Evolutionary conservation across 1,284 basidiomycete species (phyloP), one percentile per base, ranked within the genome.

Genomic region (Microbotryum lychnidis-dioicae): DNA sequence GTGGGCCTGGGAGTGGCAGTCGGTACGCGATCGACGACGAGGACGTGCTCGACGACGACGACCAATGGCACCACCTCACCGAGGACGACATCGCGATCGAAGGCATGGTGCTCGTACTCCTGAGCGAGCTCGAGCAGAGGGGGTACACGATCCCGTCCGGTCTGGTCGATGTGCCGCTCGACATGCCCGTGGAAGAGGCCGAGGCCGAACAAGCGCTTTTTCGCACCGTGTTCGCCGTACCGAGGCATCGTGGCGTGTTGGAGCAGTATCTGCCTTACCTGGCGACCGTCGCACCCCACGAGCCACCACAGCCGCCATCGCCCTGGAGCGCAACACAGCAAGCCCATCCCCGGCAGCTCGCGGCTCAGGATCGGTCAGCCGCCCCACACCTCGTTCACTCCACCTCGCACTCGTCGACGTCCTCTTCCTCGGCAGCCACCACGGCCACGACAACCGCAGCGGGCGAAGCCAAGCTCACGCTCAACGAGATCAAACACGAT

Each of bases 1-100:
- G 10, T 48, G 20, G 20, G 9, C 4, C 9, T 51, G 18, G 27
- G n/a, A 42, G n/a, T 31, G n/a, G 51, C 23, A 33, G 27, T 53
- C 51, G n/a, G 33, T 4, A 16, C 8, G 25, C 21, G 27, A 42
- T 42, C 37, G 37, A 42, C 37, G 16, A 42, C 33, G 21, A 53
- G 25, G 20, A 53, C 25, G 0, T 18, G 51, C 51, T 53, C n/a
- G 37, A 42, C 37, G 37, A 42, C n/a, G 37, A 16, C 37, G 37
- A 42, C 12, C 37, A 20, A 9, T 23, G 53, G 48, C 6, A 29
- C 50, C 20, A 47, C 29, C 55, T 61, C 37, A 62, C 56, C n/a
- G 68, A 69, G 45, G 68, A 67, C 46, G 68, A 69, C 56, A 67
- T 69, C 33, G 61, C 65, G 27, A 64, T 69, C 54, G 63, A 69